Conservation (phyloP, 169 alveolate genomes). For the Eimeria necatrix region DNA sequence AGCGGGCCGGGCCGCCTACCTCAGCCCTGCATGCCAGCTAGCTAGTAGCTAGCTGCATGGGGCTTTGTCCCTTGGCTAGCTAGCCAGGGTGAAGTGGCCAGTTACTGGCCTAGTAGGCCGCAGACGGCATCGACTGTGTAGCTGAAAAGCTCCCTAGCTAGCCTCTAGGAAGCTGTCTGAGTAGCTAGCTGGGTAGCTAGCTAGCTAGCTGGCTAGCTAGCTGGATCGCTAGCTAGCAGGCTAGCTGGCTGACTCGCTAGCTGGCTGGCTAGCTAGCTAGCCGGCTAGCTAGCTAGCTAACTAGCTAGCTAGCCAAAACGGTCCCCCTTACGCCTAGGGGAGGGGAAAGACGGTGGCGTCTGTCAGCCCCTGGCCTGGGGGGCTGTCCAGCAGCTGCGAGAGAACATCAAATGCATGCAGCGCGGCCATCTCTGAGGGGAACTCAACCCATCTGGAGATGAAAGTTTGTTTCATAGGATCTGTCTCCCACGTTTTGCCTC, state of each 20-base stretch:
- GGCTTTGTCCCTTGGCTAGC: too few species aligned
- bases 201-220: slow-evolving; percentile 32
- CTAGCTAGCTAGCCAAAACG: too few species aligned
- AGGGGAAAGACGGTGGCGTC: neutral
- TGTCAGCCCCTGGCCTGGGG: slow-evolving; percentile 47
- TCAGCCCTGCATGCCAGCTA: too few species aligned
- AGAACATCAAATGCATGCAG: slow-evolving; percentile 34
- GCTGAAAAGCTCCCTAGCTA: neutral
- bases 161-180: neutral
- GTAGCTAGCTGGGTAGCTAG: neutral
- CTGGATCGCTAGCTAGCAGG: slow-evolving; percentile 1
- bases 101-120: neutral
- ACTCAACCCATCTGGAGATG: slow-evolving; percentile 26
- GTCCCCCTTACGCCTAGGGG: neutral
- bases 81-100: neutral
- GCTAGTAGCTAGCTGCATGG: too few species aligned
- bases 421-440: slow-evolving; percentile 43
- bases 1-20: too few species aligned
- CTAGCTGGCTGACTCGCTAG: neutral
- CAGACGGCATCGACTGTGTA: neutral
- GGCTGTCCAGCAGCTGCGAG: slow-evolving; percentile 27
- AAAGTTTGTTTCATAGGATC: neutral
- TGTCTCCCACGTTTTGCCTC: neutral
- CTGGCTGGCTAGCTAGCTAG: neutral
- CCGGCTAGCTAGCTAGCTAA: neutral